Evolutionary conservation across 176 grass and related monocot species (phyloP).

Genomic region (Oryza rufipogon): DNA sequence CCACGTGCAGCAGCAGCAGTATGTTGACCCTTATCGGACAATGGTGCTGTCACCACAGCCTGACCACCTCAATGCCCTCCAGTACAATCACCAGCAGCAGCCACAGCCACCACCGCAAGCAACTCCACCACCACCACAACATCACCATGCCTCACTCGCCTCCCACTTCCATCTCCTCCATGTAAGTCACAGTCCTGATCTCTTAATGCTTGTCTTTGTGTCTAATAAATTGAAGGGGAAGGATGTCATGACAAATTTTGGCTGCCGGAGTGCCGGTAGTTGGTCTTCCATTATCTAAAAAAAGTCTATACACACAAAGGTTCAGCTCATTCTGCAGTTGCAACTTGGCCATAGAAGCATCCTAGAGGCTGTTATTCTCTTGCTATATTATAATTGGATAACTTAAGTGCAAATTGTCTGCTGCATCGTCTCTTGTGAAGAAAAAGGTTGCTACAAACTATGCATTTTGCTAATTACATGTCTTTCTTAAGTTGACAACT

Average conservation of each 20-base stretch:
- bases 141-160: slow-evolving; percentile 53
- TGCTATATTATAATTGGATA: slow-evolving; percentile 6
- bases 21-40: slow-evolving; percentile 45
- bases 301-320: background rate
- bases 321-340: background rate
- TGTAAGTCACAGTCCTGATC: slow-evolving; percentile 17
- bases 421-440: background rate
- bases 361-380: background rate
- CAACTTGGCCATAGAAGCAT: background rate
- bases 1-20: slow-evolving; percentile 41
- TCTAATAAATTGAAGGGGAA: background rate
- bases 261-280: background rate
- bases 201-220: background rate
- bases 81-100: slow-evolving; percentile 41
- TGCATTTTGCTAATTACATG: background rate
- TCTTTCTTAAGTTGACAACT: background rate
- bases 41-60: slow-evolving; percentile 51
- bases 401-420: background rate
- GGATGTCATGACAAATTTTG: slow-evolving; percentile 5
- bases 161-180: slow-evolving; percentile 71
- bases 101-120: slow-evolving; percentile 20
- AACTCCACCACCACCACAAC: slow-evolving; percentile 35
- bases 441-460: background rate
- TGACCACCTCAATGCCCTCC: slow-evolving; percentile 40
- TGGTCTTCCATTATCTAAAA: background rate